These are phyloP conservation scores for Spencermartinsiella europaea DNA, from an alignment of 805 yeast genomes.

Conservation along the genomic window DNA sequence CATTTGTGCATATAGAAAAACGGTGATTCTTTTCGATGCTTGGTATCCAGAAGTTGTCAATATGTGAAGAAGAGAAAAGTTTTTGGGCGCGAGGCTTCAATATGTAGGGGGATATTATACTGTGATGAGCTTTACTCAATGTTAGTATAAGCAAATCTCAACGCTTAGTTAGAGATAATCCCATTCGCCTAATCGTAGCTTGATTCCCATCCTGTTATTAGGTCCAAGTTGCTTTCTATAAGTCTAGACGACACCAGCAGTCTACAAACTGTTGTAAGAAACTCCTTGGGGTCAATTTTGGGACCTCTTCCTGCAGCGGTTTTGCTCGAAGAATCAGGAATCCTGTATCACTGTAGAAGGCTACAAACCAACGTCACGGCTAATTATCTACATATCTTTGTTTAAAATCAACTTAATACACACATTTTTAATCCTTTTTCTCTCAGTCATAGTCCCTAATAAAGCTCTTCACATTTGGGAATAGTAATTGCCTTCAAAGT, in stretches of 20 bases:
- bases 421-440: background rate
- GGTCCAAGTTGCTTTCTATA: too few species aligned
- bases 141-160: too few species aligned
- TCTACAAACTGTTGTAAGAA: too few species aligned
- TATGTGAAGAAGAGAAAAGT: slow-evolving; percentile 7
- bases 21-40: slow-evolving; percentile 15
- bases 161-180: too few species aligned
- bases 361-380: background rate
- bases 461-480: slow-evolving; percentile 34
- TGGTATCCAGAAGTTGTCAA: slow-evolving; percentile 23
- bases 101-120: background rate
- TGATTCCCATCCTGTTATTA: too few species aligned
- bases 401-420: too few species aligned
- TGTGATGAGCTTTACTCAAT: background rate
- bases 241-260: too few species aligned
- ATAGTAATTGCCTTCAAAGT: slow-evolving; percentile 37
- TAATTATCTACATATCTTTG: background rate
- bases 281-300: too few species aligned
- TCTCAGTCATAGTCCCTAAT: background rate
- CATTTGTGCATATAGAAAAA: slow-evolving; percentile 24
- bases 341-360: too few species aligned
- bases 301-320: too few species aligned
- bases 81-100: background rate
- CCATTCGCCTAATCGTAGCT: too few species aligned
- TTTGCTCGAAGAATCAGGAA: too few species aligned